These are phyloP conservation scores for Mytilinidion resinicola DNA, from an alignment of 495 filamentous ascomycete species.

Conservation along the genomic window DNA sequence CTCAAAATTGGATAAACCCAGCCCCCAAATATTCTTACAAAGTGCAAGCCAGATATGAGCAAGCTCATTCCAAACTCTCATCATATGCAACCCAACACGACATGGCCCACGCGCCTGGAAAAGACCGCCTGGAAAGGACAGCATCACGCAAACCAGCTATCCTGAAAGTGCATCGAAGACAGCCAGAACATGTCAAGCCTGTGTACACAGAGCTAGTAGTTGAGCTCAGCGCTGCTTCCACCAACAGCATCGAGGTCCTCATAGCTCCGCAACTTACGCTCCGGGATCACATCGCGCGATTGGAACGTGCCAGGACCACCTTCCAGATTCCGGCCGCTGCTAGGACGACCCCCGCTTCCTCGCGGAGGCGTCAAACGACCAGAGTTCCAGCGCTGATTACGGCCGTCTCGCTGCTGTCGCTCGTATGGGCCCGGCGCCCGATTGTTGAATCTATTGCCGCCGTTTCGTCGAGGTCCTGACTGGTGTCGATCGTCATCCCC, in stretches of 20 bases:
- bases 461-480: conserved; percentile 55
- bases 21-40: too few relatives aligned
- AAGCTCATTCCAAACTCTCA: too few relatives aligned
- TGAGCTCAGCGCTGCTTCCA: conserved; percentile 52
- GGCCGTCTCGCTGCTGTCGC: conserved; percentile 39
- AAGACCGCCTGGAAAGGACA: too few relatives aligned
- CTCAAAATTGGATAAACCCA: too few relatives aligned
- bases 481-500: conserved; percentile 44
- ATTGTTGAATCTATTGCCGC: conserved; percentile 43
- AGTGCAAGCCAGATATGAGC: too few relatives aligned
- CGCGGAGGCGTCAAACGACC: conserved; percentile 38
- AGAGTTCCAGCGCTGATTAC: conserved; percentile 30
- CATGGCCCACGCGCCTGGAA: too few relatives aligned
- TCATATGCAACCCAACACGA: too few relatives aligned
- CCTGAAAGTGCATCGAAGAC: too few relatives aligned
- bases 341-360: conserved; percentile 39
- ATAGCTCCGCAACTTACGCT: conserved; percentile 88
- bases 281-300: conserved; percentile 79
- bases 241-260: conserved; percentile 85
- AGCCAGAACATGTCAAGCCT: too few relatives aligned
- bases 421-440: conserved; percentile 53
- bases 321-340: conserved; percentile 38
- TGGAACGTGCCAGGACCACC: conserved; percentile 65
- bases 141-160: too few relatives aligned
- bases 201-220: conserved; percentile 43